A percentile compares a stretch with the other conserved stretches of the same genome.
These are phyloP conservation scores for Rhynchospora tenuis DNA, from an alignment of 176 grass and related monocot species.

Conservation along the genomic window DNA sequence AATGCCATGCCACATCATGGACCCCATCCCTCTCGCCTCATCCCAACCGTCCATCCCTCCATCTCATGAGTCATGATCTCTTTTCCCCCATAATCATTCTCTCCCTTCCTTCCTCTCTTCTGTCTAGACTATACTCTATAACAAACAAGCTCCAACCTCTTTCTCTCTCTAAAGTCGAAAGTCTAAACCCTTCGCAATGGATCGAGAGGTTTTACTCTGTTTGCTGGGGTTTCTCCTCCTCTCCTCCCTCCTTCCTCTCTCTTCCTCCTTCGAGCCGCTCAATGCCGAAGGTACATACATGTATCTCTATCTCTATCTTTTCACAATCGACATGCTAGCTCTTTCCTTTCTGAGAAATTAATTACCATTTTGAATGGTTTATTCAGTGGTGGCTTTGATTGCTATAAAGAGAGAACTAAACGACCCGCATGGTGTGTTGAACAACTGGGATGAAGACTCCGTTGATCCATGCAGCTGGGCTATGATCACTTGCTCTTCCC, in stretches of 20 bases:
- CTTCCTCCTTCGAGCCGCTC: constrained; percentile 50
- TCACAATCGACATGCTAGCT: too few species aligned
- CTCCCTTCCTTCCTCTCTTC: background rate
- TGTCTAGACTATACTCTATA: too few species aligned
- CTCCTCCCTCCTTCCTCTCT: constrained; percentile 13
- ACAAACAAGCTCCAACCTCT: background rate
- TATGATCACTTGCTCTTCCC: constrained; percentile 91
- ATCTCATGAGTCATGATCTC: background rate
- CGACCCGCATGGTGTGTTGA: constrained; percentile 78
- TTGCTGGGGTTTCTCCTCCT: constrained; percentile 23
- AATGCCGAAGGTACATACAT: constrained; percentile 75
- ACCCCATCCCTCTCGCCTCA: background rate
- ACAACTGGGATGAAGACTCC: constrained; percentile 91
- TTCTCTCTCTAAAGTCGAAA: background rate
- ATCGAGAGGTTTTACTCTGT: background rate
- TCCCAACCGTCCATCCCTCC: background rate
- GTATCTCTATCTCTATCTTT: too few species aligned
- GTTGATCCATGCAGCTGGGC: constrained; percentile 99
- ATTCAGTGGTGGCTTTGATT: constrained; percentile 79
- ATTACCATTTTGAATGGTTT: background rate
- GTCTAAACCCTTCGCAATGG: background rate
- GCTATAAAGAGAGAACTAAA: constrained; percentile 57
- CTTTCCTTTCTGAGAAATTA: too few species aligned
- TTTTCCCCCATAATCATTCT: constrained; percentile 5
- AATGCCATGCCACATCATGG: constrained; percentile 12